Base-by-base conservation (phyloP, 306 rosid species). In the Cucurbita maxima region DNA sequence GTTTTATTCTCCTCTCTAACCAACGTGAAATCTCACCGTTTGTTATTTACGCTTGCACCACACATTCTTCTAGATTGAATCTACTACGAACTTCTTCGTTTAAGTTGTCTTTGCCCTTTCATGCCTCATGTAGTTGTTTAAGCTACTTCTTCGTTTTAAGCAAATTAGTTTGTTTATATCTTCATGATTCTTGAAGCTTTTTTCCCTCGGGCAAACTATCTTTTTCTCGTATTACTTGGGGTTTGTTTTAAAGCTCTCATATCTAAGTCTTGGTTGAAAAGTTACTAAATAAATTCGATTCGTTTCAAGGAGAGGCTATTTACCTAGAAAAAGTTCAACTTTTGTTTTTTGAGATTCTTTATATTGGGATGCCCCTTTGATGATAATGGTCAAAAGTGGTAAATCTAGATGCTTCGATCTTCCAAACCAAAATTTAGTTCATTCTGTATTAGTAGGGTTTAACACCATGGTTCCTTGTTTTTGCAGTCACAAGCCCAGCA, bases 401-500 rank as follows among this genome's bases (percentile, higher is more conserved):
- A 37, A 37, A 37, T 16, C 69, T 61, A 40, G 51, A 63, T 5
- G 25, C 51, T 10, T n/a, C 8, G 51, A 63, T 44, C 56, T 52
- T 53, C 6, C 52, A 6, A 66, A 19, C 9, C 8, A 15, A 20
- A 44, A 4, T 16, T 62, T 8, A 41, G 36, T 18, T 18, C 34
- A 11, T 7, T 72, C 59, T 40, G 5, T 20, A 3, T 30, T 30
- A 30, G 34, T 19, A 12, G 10, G 43, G 56, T 62, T 40, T 72
- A 36, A 50, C 44, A 18, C 38, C 47, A 13, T 57, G 58, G 25
- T 58, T 43, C 7, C 50, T 36, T 61, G 1, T 51, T 71, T 61
- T 55, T 76, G 63, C 54, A 54, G 75, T 77, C 79, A 14, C 97
- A 87, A 91, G 88, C 80, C 76, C 98, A 84, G 72, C 94, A 82